Evolutionary conservation across 257 asterid species (phyloP), one percentile per base, ranked within the genome.

Genomic region (Gynochthodes officinalis): DNA sequence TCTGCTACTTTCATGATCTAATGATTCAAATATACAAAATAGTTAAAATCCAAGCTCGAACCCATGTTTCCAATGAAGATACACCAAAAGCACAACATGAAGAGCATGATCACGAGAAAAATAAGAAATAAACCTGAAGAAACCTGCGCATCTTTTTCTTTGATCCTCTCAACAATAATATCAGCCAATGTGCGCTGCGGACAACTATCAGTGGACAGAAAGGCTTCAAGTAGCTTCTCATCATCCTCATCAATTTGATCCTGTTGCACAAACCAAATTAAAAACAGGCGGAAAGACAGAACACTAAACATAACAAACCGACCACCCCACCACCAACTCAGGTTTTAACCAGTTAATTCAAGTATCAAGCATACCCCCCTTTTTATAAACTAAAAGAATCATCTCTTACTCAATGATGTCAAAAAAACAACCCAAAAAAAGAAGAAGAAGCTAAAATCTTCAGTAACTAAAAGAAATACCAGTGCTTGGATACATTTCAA

Each of bases 161-260:
- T 90, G 73, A 89, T 82, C 84, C 83, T 88, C 78, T 87, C 85
- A 64, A 87, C 80, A 21, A 94, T 89, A 48, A 92, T 77, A 52
- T 95, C 97, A 25, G 97, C 98, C 84, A 94, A 82, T 30, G 97
- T 94, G 55, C 82, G 89, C 63, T 91, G 95, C 25, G 91, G 95
- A 30, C 77, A 78, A 64, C 82, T 77, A 27, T 86, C 92, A 64
- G 82, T 86, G 2, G 94, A 89, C 65, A 90, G 60, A 66, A 95
- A 95, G 55, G 92, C 84, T 72, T 89, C 96, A 73, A 90, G 75
- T 67, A 90, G 84, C 84, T 80, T 84, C 72, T 87, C 91, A 14
- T 95, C 98, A 57, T 86, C 90, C 82, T 89, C 95, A 33, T 86
- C 85, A 67, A 92, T 79, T 70, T 80, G 78, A 70, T 86, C 90